Base-by-base conservation (phyloP, 2,329 filamentous ascomycete species). In the Calonectria crousiana region DNA sequence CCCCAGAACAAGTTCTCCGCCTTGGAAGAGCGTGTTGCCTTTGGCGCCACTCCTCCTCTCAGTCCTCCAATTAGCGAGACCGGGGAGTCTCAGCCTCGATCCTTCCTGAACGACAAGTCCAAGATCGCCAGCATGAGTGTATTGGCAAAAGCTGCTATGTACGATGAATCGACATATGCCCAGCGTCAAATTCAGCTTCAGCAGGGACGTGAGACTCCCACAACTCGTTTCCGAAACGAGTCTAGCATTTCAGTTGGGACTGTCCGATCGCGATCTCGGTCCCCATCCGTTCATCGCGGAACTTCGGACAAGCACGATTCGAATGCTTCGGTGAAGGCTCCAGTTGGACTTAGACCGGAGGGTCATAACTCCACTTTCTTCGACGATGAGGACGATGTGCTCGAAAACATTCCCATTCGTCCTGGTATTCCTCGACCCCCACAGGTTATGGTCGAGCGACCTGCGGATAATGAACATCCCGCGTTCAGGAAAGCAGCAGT, bases 101-200 rank as follows among this genome's bases (percentile, higher is more conserved):
- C 93, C 11, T 89, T 97, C 16, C 92, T 94, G 0, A 92, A 92
- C 75, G 96, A 98, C 78, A 88, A 91, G 60, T 95, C 94, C 67
- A 98, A 97, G 82, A 94, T 95, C 6, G 97, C 95, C 0, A 94
- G 95, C 0, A 85, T 88, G 80, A 88, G 88, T 26, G 85, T 90
- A 30, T 89, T 90, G 74, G 93, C 93, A 77, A 95, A 95, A 1
- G 86, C 87, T 2, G 91, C 93, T 66, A 90, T 92, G 10, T 98
- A 97, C 78, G 95, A 98, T 80, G 96, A 98, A 81, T 92, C 93
- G 26, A 94, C 95, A 80, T 98, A 95, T 80, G 91, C 94, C 6
- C 93, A 97, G 81, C 92, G 95, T 56, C 94, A 98, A 81, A 87
- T 94, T 62, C 94, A 95, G 82, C 91, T 98, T 83, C 94, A 96